Evolutionary conservation across 1,284 basidiomycete genomes (phyloP), one percentile per base, ranked within the genome.

Genomic region (Sporisorium reilianum): DNA sequence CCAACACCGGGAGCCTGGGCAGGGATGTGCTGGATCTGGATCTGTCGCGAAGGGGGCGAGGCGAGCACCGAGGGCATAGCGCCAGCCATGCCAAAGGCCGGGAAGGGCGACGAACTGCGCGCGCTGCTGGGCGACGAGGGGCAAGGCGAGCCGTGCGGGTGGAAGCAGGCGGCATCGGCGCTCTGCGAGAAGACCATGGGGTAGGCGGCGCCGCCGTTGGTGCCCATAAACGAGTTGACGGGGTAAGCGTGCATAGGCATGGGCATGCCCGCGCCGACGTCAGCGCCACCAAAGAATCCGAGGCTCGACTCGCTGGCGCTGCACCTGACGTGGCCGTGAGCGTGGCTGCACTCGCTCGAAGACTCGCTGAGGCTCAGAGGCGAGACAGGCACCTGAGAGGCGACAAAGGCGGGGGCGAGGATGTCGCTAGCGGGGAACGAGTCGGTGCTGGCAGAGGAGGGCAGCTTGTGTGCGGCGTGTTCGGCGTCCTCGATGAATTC

Each of bases 401-500:
- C 46, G 25, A 57, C 23, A 25, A 48, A 16, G 46, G 4, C 7
- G 25, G 16, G n/a, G 38, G 26, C 40, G 22, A 18, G 7, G 14
- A 41, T 9, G 16, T 57, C 40, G 34, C 14, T 28, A 25, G 61
- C 55, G 20, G 26, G 26, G 34, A 57, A 41, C 32, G 54, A 41
- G 34, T 36, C 61, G 16, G 52, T 22, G 34, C 45, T 58, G 36
- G 49, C 57, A 28, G 50, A 40, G 23, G 18, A 34, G 36, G 23
- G 5, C 11, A 53, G 32, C 28, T 38, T 66, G 56, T 38, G 23
- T 36, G 42, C 60, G 12, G 28, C 16, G 14, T 65, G 63, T 18
- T 60, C 44, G 23, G 55, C 48, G 48, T 76, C 72, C 38, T 79
- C 70, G 61, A 80, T 80, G 59, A 80, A 80, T 2, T 80, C 79